Conservation (phyloP, 2,329 filamentous ascomycete genomes). For the Oidium heveae region DNA sequence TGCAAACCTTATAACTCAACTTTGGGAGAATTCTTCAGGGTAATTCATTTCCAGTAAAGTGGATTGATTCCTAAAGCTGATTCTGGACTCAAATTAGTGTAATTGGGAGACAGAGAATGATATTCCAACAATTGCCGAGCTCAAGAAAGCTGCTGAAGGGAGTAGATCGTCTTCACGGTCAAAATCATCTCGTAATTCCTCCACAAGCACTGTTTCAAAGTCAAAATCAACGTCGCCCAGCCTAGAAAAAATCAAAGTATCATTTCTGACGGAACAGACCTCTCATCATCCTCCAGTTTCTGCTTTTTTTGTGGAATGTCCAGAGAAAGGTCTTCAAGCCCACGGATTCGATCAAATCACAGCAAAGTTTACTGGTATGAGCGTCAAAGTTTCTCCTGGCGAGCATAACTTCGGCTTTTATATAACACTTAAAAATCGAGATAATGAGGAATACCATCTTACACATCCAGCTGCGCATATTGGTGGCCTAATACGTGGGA, state of each 20-base stretch:
- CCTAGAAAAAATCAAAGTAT: constrained; percentile 42
- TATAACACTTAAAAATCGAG: constrained; percentile 54
- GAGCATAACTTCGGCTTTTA: constrained; percentile 93
- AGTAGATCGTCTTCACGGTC: constrained; percentile 12
- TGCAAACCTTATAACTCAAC: constrained; percentile 99
- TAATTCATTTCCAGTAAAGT: constrained; percentile 18
- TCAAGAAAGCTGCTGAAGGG: constrained; percentile 5
- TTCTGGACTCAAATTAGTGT: constrained; percentile 32
- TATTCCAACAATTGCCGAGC: constrained; percentile 30
- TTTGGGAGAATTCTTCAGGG: constrained; percentile 88
- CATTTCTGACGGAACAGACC: constrained; percentile 91
- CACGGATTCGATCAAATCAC: constrained; percentile 88
- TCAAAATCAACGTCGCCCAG: background rate
- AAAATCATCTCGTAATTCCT: constrained; percentile 7
- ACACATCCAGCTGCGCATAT: constrained; percentile 87
- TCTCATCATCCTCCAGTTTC: constrained; percentile 95
- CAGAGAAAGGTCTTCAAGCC: constrained; percentile 68
- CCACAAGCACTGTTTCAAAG: constrained; percentile 6
- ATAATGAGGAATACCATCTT: constrained; percentile 80
- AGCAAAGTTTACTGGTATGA: constrained; percentile 93
- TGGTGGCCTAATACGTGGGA: constrained; percentile 64
- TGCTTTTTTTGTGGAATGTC: constrained; percentile 81
- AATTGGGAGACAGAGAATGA: constrained; percentile 84
- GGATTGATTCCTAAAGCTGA: background rate
- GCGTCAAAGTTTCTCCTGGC: constrained; percentile 71